Conservation (phyloP, 73 alveolate species). For the Uronychia setigera region DNA sequence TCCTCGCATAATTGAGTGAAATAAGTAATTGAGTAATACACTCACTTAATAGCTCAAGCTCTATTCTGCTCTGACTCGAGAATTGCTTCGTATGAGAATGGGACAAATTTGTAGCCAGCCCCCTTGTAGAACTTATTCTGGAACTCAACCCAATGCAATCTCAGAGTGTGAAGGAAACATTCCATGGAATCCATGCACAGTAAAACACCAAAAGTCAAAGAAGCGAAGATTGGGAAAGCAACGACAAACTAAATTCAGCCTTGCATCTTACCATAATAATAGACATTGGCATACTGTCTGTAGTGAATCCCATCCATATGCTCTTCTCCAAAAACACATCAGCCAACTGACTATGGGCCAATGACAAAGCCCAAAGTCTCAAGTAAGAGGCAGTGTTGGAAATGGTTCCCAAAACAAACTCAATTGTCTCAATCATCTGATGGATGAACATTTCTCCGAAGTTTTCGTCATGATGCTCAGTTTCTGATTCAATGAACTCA, state of each 20-base stretch:
- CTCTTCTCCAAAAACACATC: slow-evolving; percentile 76
- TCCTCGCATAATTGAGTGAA: no score
- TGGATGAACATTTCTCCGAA: slow-evolving; percentile 69
- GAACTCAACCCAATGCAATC: slow-evolving; percentile 97
- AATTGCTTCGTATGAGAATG: slow-evolving; percentile 53
- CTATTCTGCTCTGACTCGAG: slow-evolving; percentile 11
- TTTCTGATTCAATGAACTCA: slow-evolving; percentile 6
- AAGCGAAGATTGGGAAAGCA: slow-evolving; percentile 65
- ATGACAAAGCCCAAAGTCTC: slow-evolving; percentile 95
- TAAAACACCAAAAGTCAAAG: slow-evolving; percentile 77
- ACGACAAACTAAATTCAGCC: slow-evolving; percentile 24
- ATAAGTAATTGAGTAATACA: no score
- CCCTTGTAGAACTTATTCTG: slow-evolving; percentile 95
- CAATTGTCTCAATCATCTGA: slow-evolving; percentile 87
- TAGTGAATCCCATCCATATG: slow-evolving; percentile 46
- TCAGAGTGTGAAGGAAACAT: slow-evolving; percentile 91
- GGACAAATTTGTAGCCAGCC: slow-evolving; percentile 82
- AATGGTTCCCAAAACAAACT: slow-evolving; percentile 91
- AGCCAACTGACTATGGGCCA: slow-evolving; percentile 95
- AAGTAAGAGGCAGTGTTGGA: slow-evolving; percentile 95
- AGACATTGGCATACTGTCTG: slow-evolving; percentile 15
- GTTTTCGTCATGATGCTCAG: slow-evolving; percentile 20
- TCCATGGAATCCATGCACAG: slow-evolving; percentile 97
- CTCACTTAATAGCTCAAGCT: no score
- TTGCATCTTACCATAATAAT: neutral